Conservation (phyloP, 257 asterid genomes). For the Thymus quinquecostatus region DNA sequence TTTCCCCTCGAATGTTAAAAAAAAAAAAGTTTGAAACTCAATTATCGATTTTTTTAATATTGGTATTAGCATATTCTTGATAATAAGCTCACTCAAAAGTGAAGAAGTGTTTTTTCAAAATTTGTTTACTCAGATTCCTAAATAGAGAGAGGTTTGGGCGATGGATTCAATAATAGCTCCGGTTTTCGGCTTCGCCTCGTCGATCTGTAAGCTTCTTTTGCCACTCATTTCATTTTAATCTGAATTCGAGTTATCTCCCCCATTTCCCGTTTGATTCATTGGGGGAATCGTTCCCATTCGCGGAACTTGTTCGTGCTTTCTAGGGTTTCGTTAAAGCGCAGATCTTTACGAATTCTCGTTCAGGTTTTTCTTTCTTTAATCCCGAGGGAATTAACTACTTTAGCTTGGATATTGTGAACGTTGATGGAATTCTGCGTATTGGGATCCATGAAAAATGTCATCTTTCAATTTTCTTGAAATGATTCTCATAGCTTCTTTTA, state of each 20-base stretch:
- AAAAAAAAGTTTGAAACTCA: constrained; percentile 17
- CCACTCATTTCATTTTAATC: constrained; percentile 31
- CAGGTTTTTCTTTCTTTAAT: constrained; percentile 33
- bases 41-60: background rate
- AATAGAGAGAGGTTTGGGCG: constrained; percentile 27
- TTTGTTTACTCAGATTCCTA: constrained; percentile 35
- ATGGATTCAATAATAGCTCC: constrained; percentile 46
- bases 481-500: constrained; percentile 16
- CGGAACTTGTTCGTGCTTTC: constrained; percentile 32
- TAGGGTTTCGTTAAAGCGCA: constrained; percentile 57
- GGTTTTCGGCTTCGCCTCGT: constrained; percentile 40
- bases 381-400: constrained; percentile 27
- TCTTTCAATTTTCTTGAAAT: constrained; percentile 7
- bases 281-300: constrained; percentile 36
- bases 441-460: constrained; percentile 40
- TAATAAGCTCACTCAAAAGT: constrained; percentile 36
- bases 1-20: constrained; percentile 3
- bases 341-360: constrained; percentile 45
- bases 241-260: background rate
- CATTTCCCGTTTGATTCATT: constrained; percentile 30
- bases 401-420: constrained; percentile 26
- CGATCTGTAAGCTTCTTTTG: constrained; percentile 54
- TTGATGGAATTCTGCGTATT: constrained; percentile 21
- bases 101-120: constrained; percentile 34
- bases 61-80: constrained; percentile 21